Conservation (phyloP, 2,329 filamentous ascomycete genomes). For the Metarhizium rileyi region DNA sequence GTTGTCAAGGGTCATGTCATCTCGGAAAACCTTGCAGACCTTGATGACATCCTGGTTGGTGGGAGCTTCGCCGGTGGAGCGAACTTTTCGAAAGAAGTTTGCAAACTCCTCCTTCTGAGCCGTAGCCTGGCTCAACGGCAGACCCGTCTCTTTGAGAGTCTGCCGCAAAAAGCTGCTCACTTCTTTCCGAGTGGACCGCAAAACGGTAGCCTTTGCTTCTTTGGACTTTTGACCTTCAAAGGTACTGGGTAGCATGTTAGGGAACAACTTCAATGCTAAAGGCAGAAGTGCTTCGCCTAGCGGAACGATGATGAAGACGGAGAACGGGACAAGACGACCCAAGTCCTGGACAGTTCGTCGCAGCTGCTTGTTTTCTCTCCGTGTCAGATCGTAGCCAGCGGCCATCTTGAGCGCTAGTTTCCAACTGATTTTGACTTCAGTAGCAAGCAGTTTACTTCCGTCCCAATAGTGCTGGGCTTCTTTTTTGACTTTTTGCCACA, state of each 20-base stretch:
- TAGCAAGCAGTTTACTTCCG: constrained; percentile 86
- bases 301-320: constrained; percentile 91
- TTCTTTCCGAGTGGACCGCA: constrained; percentile 83
- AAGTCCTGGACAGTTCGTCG: constrained; percentile 90
- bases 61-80: constrained; percentile 82
- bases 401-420: constrained; percentile 94
- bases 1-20: constrained; percentile 95
- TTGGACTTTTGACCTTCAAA: constrained; percentile 89
- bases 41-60: constrained; percentile 90
- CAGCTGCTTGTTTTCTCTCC: constrained; percentile 86
- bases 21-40: constrained; percentile 98
- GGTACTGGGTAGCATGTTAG: constrained; percentile 93
- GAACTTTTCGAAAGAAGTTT: constrained; percentile 94
- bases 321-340: constrained; percentile 86
- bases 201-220: constrained; percentile 72
- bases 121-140: constrained; percentile 74
- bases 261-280: constrained; percentile 87
- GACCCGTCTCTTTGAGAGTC: constrained; percentile 85
- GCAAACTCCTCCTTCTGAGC: constrained; percentile 89
- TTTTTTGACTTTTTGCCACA: constrained; percentile 91
- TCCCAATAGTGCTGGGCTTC: constrained; percentile 96
- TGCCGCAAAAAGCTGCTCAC: constrained; percentile 83
- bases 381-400: constrained; percentile 89
- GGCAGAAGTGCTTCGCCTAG: constrained; percentile 91
- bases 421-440: constrained; percentile 88